Evolutionary conservation across 179 eudicot species (phyloP), one percentile per base, ranked within the genome.

Genomic region (Patellifolia procumbens): DNA sequence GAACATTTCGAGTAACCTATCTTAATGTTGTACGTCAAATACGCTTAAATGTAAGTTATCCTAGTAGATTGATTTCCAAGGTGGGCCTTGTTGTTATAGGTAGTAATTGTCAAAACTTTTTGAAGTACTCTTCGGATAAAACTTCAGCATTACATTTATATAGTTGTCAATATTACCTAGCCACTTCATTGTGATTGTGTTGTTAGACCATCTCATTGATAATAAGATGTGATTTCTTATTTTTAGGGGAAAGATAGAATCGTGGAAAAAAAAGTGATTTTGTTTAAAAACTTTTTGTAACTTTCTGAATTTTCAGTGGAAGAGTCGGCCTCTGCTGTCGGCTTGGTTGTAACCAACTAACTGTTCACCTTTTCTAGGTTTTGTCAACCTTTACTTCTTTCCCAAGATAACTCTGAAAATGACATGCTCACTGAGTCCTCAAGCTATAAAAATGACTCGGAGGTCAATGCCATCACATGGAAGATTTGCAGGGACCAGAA

Each of bases 361-460:
- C 49, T 70, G n/a, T 29, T 22, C 22, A 22, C n/a, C 22, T 39
- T 78, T 71, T 35, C 64, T 91, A 95, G 99, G 82, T 92, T 95
- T 84, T 92, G 95, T 79, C 87, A 86, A 84, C 99, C 99, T 45
- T 83, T 92, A 76, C 77, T 82, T 63, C 69, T 74, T 64, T 76
- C 82, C 72, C 83, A 83, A 64, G 84, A 77, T 56, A 82, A 84
- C 82, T 60, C 73, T 75, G 74, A 77, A 28, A 39, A 28, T 81
- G 79, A 83, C 52, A 46, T 35, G 49, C 61, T 74, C 16, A 72
- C 48, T 79, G 85, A 45, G 53, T 81, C 90, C 68, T 37, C 73
- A 51, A 79, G 77, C 70, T 71, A 70, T 53, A 80, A 76, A 56
- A 87, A 80, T 75, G 82, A 75, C 72, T 81, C 71, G 70, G 82